phyloP scores from a whole-genome alignment of 2,329 filamentous ascomycete species.

The Zasmidium citrigriseum region DNA sequence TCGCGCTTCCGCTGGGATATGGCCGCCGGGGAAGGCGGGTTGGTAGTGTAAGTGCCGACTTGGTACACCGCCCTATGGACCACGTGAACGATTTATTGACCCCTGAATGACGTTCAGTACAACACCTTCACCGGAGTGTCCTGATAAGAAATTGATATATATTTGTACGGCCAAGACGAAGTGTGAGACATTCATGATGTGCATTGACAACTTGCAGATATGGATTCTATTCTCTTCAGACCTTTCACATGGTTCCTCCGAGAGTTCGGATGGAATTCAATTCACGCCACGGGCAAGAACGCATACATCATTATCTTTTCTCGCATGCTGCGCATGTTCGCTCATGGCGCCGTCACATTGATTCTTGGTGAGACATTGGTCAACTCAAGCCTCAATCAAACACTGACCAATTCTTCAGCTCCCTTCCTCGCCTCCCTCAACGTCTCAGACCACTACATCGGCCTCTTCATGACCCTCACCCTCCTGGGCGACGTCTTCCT shows the following conservation, averaged over 20 bases:
- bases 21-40: no score
- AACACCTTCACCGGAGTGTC: no score
- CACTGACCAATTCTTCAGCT: background rate
- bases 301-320: constrained; percentile 54
- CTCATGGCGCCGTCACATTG: constrained; percentile 16
- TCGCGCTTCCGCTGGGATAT: no score
- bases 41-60: no score
- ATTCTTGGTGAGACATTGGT: constrained; percentile 15
- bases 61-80: no score
- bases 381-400: no score
- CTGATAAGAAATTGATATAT: no score
- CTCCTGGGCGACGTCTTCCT: constrained; percentile 21
- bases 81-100: no score
- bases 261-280: constrained; percentile 17
- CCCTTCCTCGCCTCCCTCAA: constrained; percentile 20
- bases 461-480: constrained; percentile 12
- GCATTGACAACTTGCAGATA: no score
- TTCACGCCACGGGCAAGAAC: constrained; percentile 34
- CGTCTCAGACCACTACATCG: constrained; percentile 17
- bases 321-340: constrained; percentile 32
- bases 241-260: constrained; percentile 17
- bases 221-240: background rate
- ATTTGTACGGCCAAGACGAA: no score
- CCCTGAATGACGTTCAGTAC: no score
- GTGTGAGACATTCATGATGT: no score